Evolutionary conservation across 176 grass and related monocot species (phyloP).

Genomic region (Puya raimondii): DNA sequence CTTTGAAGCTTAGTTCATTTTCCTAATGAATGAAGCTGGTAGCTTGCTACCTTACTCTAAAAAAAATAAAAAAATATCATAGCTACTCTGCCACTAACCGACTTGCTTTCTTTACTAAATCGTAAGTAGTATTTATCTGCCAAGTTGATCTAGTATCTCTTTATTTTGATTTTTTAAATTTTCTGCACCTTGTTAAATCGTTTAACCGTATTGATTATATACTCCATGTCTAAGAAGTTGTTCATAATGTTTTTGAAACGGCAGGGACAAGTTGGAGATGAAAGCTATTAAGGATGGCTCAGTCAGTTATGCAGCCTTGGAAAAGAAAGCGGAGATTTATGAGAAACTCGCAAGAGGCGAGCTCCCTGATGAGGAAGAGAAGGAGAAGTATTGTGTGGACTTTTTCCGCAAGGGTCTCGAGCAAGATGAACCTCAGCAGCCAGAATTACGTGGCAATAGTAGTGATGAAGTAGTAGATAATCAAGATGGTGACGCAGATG

Average conservation of each 20-base stretch:
- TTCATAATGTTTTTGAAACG: background rate
- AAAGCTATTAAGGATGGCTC: conserved; percentile 81
- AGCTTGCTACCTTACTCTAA: no score
- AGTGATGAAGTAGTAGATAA: conserved; percentile 32
- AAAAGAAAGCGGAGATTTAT: conserved; percentile 86
- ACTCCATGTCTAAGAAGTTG: background rate
- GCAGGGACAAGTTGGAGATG: conserved; percentile 91
- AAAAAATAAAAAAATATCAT: no score
- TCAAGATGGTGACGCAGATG: conserved; percentile 27
- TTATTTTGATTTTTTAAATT: background rate
- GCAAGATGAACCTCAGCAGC: conserved; percentile 32
- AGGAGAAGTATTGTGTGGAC: conserved; percentile 92
- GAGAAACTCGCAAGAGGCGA: conserved; percentile 70
- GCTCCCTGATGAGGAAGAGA: conserved; percentile 84
- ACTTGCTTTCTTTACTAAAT: no score
- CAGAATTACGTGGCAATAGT: conserved; percentile 23
- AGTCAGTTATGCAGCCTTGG: conserved; percentile 65
- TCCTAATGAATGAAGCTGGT: no score
- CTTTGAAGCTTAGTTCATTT: no score
- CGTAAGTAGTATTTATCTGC: no score
- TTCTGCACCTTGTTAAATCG: background rate
- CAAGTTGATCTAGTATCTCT: background rate
- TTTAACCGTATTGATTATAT: background rate
- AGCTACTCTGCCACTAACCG: no score
- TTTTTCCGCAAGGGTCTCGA: conserved; percentile 79